Evolutionary conservation across 495 filamentous ascomycete species (phyloP).

Genomic region (Evernia prunastri): DNA sequence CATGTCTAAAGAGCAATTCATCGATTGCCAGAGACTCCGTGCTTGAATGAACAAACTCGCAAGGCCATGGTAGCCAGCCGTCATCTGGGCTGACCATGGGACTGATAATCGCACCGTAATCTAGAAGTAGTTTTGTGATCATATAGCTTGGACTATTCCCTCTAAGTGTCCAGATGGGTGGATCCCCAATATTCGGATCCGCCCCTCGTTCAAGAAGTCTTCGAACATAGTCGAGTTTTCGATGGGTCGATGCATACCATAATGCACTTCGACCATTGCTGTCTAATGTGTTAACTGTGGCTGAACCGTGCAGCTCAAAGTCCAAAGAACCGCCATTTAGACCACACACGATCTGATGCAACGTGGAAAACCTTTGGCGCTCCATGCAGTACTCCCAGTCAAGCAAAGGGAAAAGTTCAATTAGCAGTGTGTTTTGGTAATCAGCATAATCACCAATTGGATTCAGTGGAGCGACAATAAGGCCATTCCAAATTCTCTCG

Average conservation of each 20-base stretch:
- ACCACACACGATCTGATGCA: conserved; percentile 7
- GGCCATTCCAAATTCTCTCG: background rate
- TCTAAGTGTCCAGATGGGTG: background rate
- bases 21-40: background rate
- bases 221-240: background rate
- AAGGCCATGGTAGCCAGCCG: background rate
- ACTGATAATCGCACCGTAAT: background rate
- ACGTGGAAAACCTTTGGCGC: background rate
- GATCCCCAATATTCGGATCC: background rate
- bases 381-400: conserved; percentile 4
- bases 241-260: background rate
- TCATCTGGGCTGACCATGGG: background rate
- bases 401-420: background rate
- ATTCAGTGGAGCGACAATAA: background rate
- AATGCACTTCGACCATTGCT: background rate
- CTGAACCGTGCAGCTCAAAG: background rate
- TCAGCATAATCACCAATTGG: background rate
- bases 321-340: background rate
- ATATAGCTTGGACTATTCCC: background rate
- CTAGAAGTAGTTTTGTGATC: background rate
- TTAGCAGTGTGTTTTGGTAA: background rate
- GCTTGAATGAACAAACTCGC: too few species aligned
- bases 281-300: background rate
- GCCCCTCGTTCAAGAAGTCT: conserved; percentile 1
- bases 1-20: background rate